Evolutionary conservation across 2,329 filamentous ascomycete species (phyloP), one percentile per base, ranked within the genome.

Genomic region (Colletotrichum tamarilloi): DNA sequence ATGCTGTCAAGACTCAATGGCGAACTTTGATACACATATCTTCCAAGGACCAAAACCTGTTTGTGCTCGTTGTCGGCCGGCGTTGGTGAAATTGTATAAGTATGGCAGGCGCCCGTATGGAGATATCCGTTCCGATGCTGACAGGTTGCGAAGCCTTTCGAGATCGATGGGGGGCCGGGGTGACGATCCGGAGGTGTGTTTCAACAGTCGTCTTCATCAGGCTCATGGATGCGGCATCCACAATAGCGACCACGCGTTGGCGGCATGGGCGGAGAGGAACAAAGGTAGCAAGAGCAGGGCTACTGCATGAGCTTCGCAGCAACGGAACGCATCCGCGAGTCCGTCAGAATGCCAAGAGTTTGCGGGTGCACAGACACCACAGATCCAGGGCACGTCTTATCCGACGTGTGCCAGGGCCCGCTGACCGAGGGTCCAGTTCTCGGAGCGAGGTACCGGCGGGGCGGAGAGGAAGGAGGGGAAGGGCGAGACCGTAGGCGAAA

Each of bases 281-380:
- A 60, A 49, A 62, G 22, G 57, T 14, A 32, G 32, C 28, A 59
- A 22, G 59, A 9, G 8, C 58, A 58, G 52, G 69, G 57, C 58
- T 52, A 55, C 53, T 72, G 66, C 66, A 72, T 64, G 55, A 53
- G 42, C 49, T n/a, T 38, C 24, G 55, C 58, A 24, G 62, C 70
- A 42, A 35, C 62, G 67, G 70, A 66, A 60, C 22, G 28, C 67
- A 62, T 38, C 56, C 60, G 55, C 55, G 14, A 70, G 28, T 67
- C 35, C 35, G 56, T 24, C 52, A 59, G 60, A 26, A 24, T 28
- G 46, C 60, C 60, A 65, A 70, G 67, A 70, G 5, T 53, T 11
- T 35, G 59, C 38, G 4, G 24, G 22, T 22, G 69, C 57, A 62
- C 38, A 35, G 59, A 60, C 64, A 32, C 28, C 42, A 32, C 42